A percentile compares a stretch with the other conserved stretches of the same genome.
Evolutionary conservation across 163 green algal genomes (phyloP).

Genomic region (Smithsoniella earleae): DNA sequence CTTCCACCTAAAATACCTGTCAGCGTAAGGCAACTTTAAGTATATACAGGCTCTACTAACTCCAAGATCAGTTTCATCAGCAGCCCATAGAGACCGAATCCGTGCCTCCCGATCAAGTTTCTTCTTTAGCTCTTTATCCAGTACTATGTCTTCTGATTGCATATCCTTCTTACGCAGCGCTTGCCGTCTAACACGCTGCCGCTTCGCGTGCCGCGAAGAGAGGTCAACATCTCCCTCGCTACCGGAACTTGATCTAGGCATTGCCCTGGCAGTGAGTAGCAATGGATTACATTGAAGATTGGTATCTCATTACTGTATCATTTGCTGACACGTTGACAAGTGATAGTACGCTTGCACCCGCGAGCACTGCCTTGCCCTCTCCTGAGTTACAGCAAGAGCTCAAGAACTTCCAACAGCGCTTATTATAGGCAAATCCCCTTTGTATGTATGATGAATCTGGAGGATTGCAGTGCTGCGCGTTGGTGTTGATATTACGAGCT

Average conservation of each 20-base stretch:
- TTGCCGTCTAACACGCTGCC: conserved; percentile 11
- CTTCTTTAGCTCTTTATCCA: conserved; percentile 10
- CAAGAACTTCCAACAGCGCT: too few relatives aligned
- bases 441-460: too few relatives aligned
- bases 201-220: not conserved
- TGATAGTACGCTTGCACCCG: not conserved
- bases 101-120: conserved; percentile 9
- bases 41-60: too few relatives aligned
- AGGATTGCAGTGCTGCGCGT: too few relatives aligned
- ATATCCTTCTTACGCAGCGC: not conserved
- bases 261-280: not conserved
- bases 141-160: not conserved
- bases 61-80: too few relatives aligned
- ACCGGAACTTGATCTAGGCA: not conserved
- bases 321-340: not conserved
- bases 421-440: too few relatives aligned
- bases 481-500: too few relatives aligned
- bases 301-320: not conserved
- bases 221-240: not conserved
- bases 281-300: not conserved
- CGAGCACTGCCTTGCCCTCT: not conserved
- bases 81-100: too few relatives aligned
- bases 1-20: not conserved
- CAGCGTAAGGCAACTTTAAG: too few relatives aligned
- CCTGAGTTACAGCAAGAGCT: too few relatives aligned